phyloP scores from a whole-genome alignment of 2,329 filamentous ascomycete species.

The Neobulgaria alba region DNA sequence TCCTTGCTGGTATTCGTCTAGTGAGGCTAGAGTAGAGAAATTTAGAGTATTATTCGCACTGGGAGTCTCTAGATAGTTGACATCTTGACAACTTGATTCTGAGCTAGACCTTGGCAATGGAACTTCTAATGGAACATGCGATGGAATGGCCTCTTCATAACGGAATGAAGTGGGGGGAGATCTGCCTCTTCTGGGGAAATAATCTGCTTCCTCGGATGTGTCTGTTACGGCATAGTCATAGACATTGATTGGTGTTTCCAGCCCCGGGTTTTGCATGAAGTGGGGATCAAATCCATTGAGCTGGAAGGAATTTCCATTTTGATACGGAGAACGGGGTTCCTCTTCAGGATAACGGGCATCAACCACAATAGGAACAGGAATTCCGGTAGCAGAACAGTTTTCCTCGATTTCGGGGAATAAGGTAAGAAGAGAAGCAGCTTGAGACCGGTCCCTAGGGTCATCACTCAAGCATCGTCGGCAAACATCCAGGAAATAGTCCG shows the following conservation, averaged over 20 bases:
- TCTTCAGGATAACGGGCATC: conserved; percentile 20
- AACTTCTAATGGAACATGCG: conserved; percentile 2
- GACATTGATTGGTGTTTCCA: conserved; percentile 11
- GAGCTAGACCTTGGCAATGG: conserved; percentile 11
- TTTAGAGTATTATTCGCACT: conserved; percentile 2
- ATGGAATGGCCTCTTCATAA: conserved; percentile 4
- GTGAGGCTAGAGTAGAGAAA: not conserved
- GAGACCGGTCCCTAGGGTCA: conserved; percentile 61
- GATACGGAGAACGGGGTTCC: not conserved
- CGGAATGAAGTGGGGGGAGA: conserved; percentile 20
- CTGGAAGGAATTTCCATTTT: conserved; percentile 5
- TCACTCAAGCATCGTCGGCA: conserved; percentile 65
- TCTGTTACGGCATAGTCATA: conserved; percentile 24
- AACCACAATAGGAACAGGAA: conserved; percentile 23
- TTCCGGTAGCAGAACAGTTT: conserved; percentile 7
- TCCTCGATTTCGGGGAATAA: conserved; percentile 50
- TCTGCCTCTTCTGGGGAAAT: conserved; percentile 24
- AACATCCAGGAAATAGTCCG: conserved; percentile 72
- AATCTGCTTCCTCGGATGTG: conserved; percentile 17
- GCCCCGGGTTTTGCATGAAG: conserved; percentile 8
- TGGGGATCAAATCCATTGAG: conserved; percentile 7
- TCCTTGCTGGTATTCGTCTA: conserved; percentile 1
- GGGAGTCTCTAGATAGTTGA: conserved; percentile 3
- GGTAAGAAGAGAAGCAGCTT: conserved; percentile 62
- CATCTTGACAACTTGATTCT: conserved; percentile 11